phyloP scores from a whole-genome alignment of 768 basidiomycete genomes.

The Crassisporium funariophilum region DNA sequence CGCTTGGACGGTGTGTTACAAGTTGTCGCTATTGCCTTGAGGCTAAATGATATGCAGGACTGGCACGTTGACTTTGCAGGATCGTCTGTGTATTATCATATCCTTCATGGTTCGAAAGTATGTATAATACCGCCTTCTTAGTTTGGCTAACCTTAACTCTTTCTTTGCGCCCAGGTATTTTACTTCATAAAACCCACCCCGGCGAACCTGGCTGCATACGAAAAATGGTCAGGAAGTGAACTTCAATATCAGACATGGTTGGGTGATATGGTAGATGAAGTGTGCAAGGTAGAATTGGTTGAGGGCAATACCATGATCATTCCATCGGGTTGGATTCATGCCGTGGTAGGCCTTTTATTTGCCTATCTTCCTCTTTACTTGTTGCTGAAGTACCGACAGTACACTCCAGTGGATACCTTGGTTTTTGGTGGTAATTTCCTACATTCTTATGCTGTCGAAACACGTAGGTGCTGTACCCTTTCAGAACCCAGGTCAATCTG shows the following conservation, averaged over 20 bases:
- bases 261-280: constrained; percentile 90
- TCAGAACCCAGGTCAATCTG: background rate
- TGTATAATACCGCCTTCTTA: constrained; percentile 9
- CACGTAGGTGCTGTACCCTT: constrained; percentile 55
- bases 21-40: background rate
- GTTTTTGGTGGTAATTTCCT: constrained; percentile 98
- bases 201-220: constrained; percentile 86
- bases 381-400: constrained; percentile 45
- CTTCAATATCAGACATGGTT: constrained; percentile 88
- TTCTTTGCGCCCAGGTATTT: constrained; percentile 61
- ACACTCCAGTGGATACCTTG: constrained; percentile 89
- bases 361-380: background rate
- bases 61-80: constrained; percentile 99
- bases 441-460: constrained; percentile 87
- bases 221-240: constrained; percentile 92
- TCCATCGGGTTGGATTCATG: constrained; percentile 97
- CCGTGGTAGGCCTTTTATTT: constrained; percentile 65
- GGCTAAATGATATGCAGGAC: constrained; percentile 53
- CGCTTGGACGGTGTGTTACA: constrained; percentile 86
- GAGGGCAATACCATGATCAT: constrained; percentile 92
- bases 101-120: constrained; percentile 84
- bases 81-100: constrained; percentile 96
- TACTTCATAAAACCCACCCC: constrained; percentile 93
- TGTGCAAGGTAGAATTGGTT: constrained; percentile 77
- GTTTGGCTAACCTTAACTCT: constrained; percentile 4